Conservation (phyloP, 257 asterid species). For the Solanum virginianum region DNA sequence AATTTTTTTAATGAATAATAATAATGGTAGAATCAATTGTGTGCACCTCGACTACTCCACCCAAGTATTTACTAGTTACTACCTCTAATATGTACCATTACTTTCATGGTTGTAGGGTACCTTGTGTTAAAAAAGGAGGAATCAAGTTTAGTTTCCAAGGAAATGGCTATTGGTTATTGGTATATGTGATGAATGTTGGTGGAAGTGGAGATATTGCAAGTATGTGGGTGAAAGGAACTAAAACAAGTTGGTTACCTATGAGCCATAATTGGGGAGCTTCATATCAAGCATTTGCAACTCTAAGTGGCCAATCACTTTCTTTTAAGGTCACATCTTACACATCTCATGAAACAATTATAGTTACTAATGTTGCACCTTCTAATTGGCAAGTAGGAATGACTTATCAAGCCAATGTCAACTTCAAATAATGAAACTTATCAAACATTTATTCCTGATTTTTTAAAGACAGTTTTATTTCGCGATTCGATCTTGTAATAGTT, state of each 20-base stretch:
- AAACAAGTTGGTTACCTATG: slow-evolving; percentile 76
- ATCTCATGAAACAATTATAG: slow-evolving; percentile 33
- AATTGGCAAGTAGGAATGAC: slow-evolving; percentile 52
- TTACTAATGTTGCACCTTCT: slow-evolving; percentile 57
- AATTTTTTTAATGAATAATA: background rate
- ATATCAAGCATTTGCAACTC: slow-evolving; percentile 58
- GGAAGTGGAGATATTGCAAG: slow-evolving; percentile 58
- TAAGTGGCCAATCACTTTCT: slow-evolving; percentile 62
- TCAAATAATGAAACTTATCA: slow-evolving; percentile 27
- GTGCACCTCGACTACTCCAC: background rate
- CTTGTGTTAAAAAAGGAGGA: slow-evolving; percentile 45
- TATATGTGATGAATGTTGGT: slow-evolving; percentile 66
- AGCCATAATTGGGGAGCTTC: slow-evolving; percentile 98
- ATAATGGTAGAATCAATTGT: background rate
- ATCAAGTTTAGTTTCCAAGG: slow-evolving; percentile 56
- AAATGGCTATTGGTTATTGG: slow-evolving; percentile 74
- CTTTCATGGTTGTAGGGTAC: slow-evolving; percentile 26
- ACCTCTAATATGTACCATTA: background rate
- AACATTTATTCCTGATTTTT: background rate
- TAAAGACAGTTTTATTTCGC: background rate
- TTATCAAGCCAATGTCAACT: slow-evolving; percentile 33
- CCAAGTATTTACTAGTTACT: background rate
- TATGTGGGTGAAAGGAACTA: slow-evolving; percentile 68
- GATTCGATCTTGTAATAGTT: background rate
- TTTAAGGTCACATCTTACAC: slow-evolving; percentile 56